Conservation (phyloP, 2,329 filamentous ascomycete genomes). For the Pseudocercospora ulei region DNA sequence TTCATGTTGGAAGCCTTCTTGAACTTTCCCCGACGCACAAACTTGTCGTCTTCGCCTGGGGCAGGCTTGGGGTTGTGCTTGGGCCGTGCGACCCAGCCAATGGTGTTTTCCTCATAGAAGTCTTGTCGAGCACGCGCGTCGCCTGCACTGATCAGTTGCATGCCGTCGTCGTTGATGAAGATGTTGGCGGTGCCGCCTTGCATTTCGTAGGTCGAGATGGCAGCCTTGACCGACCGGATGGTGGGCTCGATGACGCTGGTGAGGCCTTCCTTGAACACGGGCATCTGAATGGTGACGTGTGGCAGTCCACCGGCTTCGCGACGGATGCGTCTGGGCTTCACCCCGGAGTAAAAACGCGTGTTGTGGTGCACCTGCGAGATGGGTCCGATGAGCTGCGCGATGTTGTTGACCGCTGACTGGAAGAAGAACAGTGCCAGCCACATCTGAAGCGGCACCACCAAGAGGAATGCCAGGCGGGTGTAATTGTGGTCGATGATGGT, state of each 20-base stretch:
- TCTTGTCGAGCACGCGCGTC: conserved; percentile 40
- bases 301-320: conserved; percentile 35
- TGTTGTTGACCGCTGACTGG: conserved; percentile 38
- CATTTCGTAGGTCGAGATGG: conserved; percentile 45
- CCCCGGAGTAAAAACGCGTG: conserved; percentile 42
- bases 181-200: conserved; percentile 58
- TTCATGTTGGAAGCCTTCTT: conserved; percentile 70
- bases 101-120: conserved; percentile 44
- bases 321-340: conserved; percentile 36
- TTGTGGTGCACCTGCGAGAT: conserved; percentile 40
- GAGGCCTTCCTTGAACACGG: conserved; percentile 39
- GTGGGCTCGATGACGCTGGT: conserved; percentile 36
- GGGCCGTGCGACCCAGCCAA: conserved; percentile 44
- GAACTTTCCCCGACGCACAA: conserved; percentile 54
- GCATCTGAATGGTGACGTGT: conserved; percentile 48
- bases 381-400: conserved; percentile 40
- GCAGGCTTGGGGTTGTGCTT: conserved; percentile 46
- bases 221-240: conserved; percentile 36
- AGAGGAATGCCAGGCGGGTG: conserved; percentile 47
- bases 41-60: conserved; percentile 42
- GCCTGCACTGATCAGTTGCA: conserved; percentile 49
- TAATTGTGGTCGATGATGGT: conserved; percentile 47
- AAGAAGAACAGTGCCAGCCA: conserved; percentile 51
- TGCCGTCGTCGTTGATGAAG: conserved; percentile 59
- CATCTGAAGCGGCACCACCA: conserved; percentile 46